Base-by-base conservation (phyloP, 768 basidiomycete species). In the Tremella mesenterica region DNA sequence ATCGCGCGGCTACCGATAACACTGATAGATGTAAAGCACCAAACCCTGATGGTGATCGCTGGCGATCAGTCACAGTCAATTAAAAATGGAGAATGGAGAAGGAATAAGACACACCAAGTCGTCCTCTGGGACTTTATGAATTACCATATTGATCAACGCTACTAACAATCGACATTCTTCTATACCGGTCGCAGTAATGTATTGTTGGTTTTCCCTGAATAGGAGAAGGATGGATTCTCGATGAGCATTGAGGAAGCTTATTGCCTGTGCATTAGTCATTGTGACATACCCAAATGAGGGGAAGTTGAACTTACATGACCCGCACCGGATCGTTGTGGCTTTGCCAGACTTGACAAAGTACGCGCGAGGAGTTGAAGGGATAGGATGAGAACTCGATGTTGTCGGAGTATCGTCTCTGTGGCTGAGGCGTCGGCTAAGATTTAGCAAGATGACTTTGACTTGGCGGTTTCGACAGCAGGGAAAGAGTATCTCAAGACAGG, bases 331-430 rank as follows among this genome's bases (percentile, higher is more conserved):
- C 61, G 34, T 4, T 50, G 28, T 10, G 57, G 60, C 27, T 56
- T 52, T 41, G 87, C 86, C 9, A 90, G 72, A n/a, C 84, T 85
- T 2, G 88, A 81, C 27, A 93, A 74, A 51, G 88, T 80, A 7
- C 82, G 84, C 51, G 83, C 80, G 12, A 87, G 79, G 18, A 95
- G 78, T 70, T 95, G 90, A 36, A 96, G 70, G 4, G 85, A 83
- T 0, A 89, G 91, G 75, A 90, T 81, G 61, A 95, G 79, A 0
- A 95, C 73, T 64, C 95, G 91, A 63, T 95, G 90, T 69, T 95
- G 91, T 30, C 93, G 82, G 50, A 87, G 84, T 18, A 89, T 80
- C 1, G 54, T 45, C 7, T 68, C 66, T 7, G 48, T 36, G 23
- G 54, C 50, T 8, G 44, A 44, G 8, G 39, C 26, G 23, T 55